Conservation (phyloP, 1,284 basidiomycete genomes). For the Heterobasidion parviporum region DNA sequence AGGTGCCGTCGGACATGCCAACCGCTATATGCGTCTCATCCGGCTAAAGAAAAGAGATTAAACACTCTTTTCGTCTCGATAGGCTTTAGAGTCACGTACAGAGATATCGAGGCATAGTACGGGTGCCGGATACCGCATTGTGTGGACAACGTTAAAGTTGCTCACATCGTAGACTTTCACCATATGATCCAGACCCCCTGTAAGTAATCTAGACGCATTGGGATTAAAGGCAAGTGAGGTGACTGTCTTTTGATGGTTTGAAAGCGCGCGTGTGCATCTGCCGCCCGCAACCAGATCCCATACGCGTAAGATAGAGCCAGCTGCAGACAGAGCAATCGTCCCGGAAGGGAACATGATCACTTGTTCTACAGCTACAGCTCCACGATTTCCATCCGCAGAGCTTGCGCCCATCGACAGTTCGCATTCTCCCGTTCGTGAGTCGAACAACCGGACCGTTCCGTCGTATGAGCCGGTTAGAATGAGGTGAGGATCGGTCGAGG, state of each 20-base stretch:
- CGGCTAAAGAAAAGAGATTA: conserved; percentile 43
- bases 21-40: conserved; percentile 95
- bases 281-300: conserved; percentile 97
- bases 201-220: conserved; percentile 72
- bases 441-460: conserved; percentile 84
- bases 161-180: conserved; percentile 98
- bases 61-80: conserved; percentile 4
- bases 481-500: conserved; percentile 76
- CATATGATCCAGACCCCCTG: conserved; percentile 92
- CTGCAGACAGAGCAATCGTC: conserved; percentile 78
- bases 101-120: conserved; percentile 88
- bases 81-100: conserved; percentile 35
- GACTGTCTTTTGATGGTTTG: conserved; percentile 98
- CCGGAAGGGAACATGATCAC: conserved; percentile 92
- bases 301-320: conserved; percentile 88
- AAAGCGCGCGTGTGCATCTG: conserved; percentile 79
- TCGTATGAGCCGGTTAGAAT: conserved; percentile 95
- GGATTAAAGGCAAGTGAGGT: conserved; percentile 83
- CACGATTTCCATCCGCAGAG: conserved; percentile 26
- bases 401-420: conserved; percentile 77
- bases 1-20: conserved; percentile 95
- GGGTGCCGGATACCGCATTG: conserved; percentile 96
- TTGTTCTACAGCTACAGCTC: conserved; percentile 80
- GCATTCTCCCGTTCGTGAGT: conserved; percentile 72
- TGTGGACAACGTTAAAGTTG: conserved; percentile 93